A percentile compares a stretch with the other conserved stretches of the same genome.
Evolutionary conservation across 345 rosid genomes (phyloP).

Genomic region (Citropsis articulata): DNA sequence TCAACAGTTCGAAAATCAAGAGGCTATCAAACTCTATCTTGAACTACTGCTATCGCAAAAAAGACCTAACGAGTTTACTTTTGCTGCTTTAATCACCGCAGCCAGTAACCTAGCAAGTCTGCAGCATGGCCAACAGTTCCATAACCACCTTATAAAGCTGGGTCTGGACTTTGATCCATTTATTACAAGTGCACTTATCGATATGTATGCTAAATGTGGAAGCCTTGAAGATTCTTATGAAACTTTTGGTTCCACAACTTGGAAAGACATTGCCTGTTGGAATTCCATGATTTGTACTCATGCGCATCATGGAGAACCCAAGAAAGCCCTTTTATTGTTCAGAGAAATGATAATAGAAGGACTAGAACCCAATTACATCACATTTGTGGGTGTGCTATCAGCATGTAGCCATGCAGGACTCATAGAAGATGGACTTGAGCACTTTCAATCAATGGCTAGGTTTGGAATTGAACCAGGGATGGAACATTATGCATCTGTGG

Average conservation of each 20-base stretch:
- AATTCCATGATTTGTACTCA: conserved; percentile 64
- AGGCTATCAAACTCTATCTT: conserved; percentile 53
- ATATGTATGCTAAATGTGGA: conserved; percentile 86
- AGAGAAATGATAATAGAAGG: conserved; percentile 51
- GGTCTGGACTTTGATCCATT: conserved; percentile 51
- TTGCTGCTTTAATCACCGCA: conserved; percentile 61
- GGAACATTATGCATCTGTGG: conserved; percentile 65
- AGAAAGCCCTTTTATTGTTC: conserved; percentile 50
- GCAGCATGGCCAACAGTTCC: conserved; percentile 62
- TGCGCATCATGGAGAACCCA: conserved; percentile 72
- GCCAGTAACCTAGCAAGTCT: conserved; percentile 66
- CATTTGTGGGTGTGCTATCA: conserved; percentile 70
- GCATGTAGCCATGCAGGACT: conserved; percentile 79
- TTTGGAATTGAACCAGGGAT: conserved; percentile 61
- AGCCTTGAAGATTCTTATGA: conserved; percentile 51
- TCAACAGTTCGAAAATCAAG: conserved; percentile 59
- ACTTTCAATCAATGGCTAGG: conserved; percentile 47
- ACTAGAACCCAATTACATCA: conserved; percentile 57
- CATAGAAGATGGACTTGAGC: conserved; percentile 50
- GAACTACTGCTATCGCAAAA: conserved; percentile 45
- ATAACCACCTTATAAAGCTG: conserved; percentile 43
- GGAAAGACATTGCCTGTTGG: conserved; percentile 64
- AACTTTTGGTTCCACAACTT: conserved; percentile 35
- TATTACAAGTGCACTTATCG: conserved; percentile 54
- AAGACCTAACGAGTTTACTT: conserved; percentile 56